These are phyloP conservation scores for Aspergillus carbonarius DNA, from an alignment of 2,329 filamentous ascomycete genomes.

Conservation along the genomic window DNA sequence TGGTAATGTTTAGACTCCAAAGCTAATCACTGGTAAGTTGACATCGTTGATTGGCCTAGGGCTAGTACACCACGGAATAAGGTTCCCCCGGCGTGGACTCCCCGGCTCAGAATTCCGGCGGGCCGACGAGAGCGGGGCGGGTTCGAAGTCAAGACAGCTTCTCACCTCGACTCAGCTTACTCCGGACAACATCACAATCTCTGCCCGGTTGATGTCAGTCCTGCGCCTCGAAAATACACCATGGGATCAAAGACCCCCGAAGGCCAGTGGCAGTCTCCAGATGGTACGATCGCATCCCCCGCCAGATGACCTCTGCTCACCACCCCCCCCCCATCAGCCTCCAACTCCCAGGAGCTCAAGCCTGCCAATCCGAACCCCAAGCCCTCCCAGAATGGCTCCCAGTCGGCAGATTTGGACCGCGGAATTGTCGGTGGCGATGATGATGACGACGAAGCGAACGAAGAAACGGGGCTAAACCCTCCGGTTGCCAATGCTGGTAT, in stretches of 20 bases:
- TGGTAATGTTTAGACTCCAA: no score
- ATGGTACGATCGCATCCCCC: slow-evolving; percentile 1
- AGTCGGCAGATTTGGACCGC: slow-evolving; percentile 6
- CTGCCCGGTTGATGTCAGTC: not conserved
- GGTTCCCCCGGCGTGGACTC: no score
- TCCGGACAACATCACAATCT: not conserved
- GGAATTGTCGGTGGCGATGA: slow-evolving; percentile 5
- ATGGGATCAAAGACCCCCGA: slow-evolving; percentile 12
- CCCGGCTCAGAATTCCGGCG: no score
- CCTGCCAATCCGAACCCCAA: slow-evolving; percentile 3
- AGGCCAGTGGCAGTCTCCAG: slow-evolving; percentile 3
- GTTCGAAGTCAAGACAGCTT: not conserved
- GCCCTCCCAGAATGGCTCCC: not conserved
- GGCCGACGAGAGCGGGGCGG: no score
- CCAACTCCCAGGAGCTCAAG: slow-evolving; percentile 5
- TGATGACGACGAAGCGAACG: slow-evolving; percentile 17
- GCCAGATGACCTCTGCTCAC: not conserved
- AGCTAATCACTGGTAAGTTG: no score
- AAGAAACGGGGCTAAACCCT: not conserved
- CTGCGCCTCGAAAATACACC: not conserved
- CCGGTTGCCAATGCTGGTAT: not conserved
- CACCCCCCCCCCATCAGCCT: not conserved
- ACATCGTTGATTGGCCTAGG: no score
- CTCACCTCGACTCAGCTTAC: not conserved
- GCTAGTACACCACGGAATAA: no score